Conservation (phyloP, 2,329 filamentous ascomycete genomes). For the Claviceps maximensis region DNA sequence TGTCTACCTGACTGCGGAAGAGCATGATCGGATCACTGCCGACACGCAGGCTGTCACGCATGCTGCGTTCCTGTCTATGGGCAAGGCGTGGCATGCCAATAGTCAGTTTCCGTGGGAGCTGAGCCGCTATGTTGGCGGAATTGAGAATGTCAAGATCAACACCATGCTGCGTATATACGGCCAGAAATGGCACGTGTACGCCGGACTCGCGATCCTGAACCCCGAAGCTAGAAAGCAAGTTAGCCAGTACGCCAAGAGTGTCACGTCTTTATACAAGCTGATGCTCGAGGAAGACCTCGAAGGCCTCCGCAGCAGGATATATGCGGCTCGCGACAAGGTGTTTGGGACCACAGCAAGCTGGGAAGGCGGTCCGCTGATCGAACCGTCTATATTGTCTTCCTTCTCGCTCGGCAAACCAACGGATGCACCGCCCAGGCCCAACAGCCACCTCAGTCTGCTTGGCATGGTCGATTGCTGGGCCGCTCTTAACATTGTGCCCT, state of each 20-base stretch:
- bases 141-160: constrained; percentile 99
- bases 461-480: constrained; percentile 99
- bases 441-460: constrained; percentile 86
- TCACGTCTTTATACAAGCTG: constrained; percentile 90
- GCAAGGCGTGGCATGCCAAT: constrained; percentile 92
- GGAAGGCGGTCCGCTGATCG: constrained; percentile 53
- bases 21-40: constrained; percentile 94
- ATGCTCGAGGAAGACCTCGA: constrained; percentile 78
- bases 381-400: constrained; percentile 74
- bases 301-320: constrained; percentile 62
- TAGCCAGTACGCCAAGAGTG: constrained; percentile 79
- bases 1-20: constrained; percentile 72
- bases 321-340: constrained; percentile 51
- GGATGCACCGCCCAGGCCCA: constrained; percentile 50
- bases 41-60: constrained; percentile 98
- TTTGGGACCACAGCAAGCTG: constrained; percentile 55
- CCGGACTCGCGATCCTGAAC: constrained; percentile 91
- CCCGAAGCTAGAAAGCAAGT: constrained; percentile 88
- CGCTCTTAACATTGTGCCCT: constrained; percentile 81
- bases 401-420: constrained; percentile 68
- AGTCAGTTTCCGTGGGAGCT: constrained; percentile 95
- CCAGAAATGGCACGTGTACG: constrained; percentile 99
- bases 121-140: constrained; percentile 87
- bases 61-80: constrained; percentile 94
- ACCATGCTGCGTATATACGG: constrained; percentile 93